Base-by-base conservation (phyloP, 2,329 filamentous ascomycete species). In the Xylaria sp. region DNA sequence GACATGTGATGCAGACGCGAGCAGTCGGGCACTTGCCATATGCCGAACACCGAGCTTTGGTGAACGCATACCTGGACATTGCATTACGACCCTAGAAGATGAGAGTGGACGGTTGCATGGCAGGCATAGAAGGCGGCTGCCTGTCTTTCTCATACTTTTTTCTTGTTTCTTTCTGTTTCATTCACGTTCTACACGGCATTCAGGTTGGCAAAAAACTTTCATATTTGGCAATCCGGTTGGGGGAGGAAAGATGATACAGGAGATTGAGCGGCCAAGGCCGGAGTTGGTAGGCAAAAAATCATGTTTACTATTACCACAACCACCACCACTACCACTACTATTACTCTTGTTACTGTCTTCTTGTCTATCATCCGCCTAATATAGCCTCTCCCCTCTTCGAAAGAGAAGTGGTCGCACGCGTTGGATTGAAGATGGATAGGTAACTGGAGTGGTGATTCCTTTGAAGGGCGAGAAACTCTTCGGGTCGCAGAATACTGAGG, bases 251-350 rank as follows among this genome's bases (percentile, higher is more conserved):
- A 13, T 11, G 11, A 45, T 37, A 45, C 43, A 45, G 43, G 43
- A 34, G 52, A 26, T 56, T 13, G 29, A 11, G 56, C 50, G 57
- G 54, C 52, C 51, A 42, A 48, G 54, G 52, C 39, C 57, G 61
- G 61, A 63, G 61, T 63, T 62, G 61, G 61, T 52, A 56, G 61
- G 59, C 52, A 61, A 62, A 60, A 60, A 45, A n/a, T n/a, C n/a
- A 7, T 6, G 4, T 34, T 34, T 13, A 34, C 11, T 34, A 13
- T 13, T 34, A 26, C 9, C 24, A 26, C 9, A 4, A 13, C 9
- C 11, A 34, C 16, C 24, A 34, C 16, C 29, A 34, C 16, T 34
- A n/a, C n/a, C n/a, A n/a, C n/a, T n/a, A n/a, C n/a, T n/a, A n/a
- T n/a, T n/a, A n/a, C 29, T 34, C 29, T 34, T 34, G 29, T 34